These are phyloP conservation scores for Acanthamoeba castellanii DNA, from an alignment of 208 protist species.

Conservation along the genomic window DNA sequence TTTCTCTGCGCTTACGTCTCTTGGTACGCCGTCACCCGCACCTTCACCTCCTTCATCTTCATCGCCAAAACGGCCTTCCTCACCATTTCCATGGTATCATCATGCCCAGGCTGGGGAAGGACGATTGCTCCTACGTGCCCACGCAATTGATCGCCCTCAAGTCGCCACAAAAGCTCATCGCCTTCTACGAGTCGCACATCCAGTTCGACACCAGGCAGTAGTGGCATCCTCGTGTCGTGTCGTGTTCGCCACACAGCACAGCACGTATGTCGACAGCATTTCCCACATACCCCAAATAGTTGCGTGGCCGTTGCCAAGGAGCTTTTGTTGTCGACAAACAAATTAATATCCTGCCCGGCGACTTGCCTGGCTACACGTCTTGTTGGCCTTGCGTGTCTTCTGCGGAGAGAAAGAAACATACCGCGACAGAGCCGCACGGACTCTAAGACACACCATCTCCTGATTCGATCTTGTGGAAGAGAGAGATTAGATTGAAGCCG, in stretches of 20 bases:
- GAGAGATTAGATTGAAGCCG: too few relatives aligned
- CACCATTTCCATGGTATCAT: neutral
- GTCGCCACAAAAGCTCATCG: conserved; percentile 49
- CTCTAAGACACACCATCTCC: too few relatives aligned
- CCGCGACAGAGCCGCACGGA: neutral
- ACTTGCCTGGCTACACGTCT: neutral
- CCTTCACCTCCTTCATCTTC: neutral
- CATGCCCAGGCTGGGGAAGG: conserved; percentile 22
- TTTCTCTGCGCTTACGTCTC: conserved; percentile 24
- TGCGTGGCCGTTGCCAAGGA: neutral
- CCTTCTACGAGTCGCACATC: conserved; percentile 52
- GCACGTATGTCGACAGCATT: too few relatives aligned
- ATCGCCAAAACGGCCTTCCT: neutral
- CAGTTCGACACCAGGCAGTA: neutral
- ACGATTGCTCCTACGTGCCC: conserved; percentile 46
- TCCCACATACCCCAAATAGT: neutral
- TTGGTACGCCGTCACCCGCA: neutral
- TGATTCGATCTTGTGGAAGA: too few relatives aligned
- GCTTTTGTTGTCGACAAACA: neutral
- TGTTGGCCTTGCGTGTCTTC: neutral
- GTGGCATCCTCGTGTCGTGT: neutral
- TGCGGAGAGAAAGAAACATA: neutral
- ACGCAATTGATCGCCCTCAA: conserved; percentile 22
- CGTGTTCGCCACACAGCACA: neutral
- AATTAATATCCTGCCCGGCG: neutral